Evolutionary conservation across 495 filamentous ascomycete genomes (phyloP).

Genomic region (Pseudomonodictys pantanalensis): DNA sequence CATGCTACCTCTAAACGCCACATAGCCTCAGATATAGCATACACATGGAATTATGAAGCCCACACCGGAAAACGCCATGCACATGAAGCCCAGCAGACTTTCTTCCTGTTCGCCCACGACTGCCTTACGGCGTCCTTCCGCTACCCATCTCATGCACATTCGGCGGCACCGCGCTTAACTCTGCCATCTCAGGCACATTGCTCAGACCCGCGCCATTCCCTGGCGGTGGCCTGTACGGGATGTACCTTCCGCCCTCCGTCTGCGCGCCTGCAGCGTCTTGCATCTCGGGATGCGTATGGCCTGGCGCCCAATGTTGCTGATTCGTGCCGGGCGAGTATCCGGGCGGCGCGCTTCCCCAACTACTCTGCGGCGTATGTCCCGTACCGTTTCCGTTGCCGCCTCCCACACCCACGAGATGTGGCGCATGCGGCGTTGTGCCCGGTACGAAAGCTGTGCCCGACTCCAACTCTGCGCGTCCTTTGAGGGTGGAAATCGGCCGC

Average conservation of each 20-base stretch:
- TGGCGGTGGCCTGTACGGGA: conserved; percentile 23
- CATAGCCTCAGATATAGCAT: too few relatives aligned
- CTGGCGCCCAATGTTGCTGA: not conserved
- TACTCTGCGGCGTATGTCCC: conserved; percentile 12
- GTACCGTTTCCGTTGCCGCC: conserved; percentile 10
- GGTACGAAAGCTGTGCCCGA: conserved; percentile 5
- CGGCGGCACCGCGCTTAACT: conserved; percentile 10
- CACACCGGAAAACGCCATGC: too few relatives aligned
- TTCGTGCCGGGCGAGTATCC: conserved; percentile 22
- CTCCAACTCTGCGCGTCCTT: conserved; percentile 18
- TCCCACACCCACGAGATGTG: conserved; percentile 19
- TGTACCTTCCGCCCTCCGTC: conserved; percentile 10
- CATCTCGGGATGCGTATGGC: not conserved
- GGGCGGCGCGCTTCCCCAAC: conserved; percentile 23
- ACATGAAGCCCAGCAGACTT: too few relatives aligned
- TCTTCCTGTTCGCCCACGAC: too few relatives aligned
- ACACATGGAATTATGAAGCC: too few relatives aligned
- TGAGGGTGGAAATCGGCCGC: conserved; percentile 16
- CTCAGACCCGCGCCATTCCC: not conserved
- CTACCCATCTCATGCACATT: too few relatives aligned
- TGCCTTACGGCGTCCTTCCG: too few relatives aligned
- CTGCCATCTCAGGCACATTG: not conserved
- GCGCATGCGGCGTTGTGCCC: conserved; percentile 2
- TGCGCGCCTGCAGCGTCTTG: not conserved
- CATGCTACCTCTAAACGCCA: too few relatives aligned